phyloP scores from a whole-genome alignment of 306 rosid genomes.

The Trifolium dubium region DNA sequence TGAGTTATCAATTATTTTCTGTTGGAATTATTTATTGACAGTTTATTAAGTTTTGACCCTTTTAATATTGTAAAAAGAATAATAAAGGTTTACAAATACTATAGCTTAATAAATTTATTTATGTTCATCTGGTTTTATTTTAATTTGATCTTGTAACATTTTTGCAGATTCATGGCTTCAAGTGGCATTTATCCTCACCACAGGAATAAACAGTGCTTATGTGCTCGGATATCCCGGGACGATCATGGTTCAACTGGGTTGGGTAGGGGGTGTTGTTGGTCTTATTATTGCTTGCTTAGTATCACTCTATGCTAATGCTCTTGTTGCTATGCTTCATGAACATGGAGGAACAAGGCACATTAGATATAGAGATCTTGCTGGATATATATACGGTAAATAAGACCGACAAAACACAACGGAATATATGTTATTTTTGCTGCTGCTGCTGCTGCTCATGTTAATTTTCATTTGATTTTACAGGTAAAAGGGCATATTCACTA shows the following conservation, averaged over 20 bases:
- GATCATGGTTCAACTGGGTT: constrained; percentile 87
- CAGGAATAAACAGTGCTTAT: constrained; percentile 93
- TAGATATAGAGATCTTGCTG: constrained; percentile 95
- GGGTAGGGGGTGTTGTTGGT: constrained; percentile 77
- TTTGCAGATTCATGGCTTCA: constrained; percentile 90
- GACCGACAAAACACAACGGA: not conserved
- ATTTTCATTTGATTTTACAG: constrained; percentile 51
- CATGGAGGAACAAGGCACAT: constrained; percentile 89
- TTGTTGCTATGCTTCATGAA: constrained; percentile 83
- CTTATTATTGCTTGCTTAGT: constrained; percentile 62
- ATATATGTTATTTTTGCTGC: not conserved
- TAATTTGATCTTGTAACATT: not conserved
- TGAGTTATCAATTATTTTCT: not conserved
- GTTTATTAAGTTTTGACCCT: not conserved
- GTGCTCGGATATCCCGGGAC: constrained; percentile 91
- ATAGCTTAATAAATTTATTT: no score
- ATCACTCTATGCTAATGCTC: constrained; percentile 80
- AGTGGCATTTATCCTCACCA: constrained; percentile 84
- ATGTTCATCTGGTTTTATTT: not conserved
- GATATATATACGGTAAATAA: constrained; percentile 70
- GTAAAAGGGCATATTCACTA: constrained; percentile 70
- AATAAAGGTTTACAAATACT: no score
- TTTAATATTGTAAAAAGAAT: no score
- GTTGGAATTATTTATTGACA: not conserved
- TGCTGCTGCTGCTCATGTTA: not conserved